A percentile compares a stretch with the other conserved stretches of the same genome.
phyloP scores from a whole-genome alignment of 768 basidiomycete species.

The Holtermannia corniformis region DNA sequence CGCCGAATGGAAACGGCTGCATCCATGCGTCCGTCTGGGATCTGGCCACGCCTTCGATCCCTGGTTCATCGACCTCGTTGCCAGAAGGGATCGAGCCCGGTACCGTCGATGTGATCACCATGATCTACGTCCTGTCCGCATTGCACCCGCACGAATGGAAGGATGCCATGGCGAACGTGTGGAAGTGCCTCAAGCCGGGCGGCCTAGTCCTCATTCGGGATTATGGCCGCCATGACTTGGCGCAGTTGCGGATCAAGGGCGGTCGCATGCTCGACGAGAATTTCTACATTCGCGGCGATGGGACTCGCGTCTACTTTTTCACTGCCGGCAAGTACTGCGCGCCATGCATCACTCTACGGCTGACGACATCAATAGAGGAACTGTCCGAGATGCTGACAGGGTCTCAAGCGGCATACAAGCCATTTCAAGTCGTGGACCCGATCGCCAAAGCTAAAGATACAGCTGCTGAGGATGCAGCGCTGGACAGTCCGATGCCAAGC shows the following conservation, averaged over 20 bases:
- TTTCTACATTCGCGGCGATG: slow-evolving; percentile 93
- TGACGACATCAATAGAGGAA: slow-evolving; percentile 51
- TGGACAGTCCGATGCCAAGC: slow-evolving; percentile 2
- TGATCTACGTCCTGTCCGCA: slow-evolving; percentile 89
- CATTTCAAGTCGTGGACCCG: slow-evolving; percentile 1
- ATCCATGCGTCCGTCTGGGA: slow-evolving; percentile 86
- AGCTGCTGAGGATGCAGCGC: neutral
- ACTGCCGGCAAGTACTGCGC: slow-evolving; percentile 56
- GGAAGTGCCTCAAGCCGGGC: slow-evolving; percentile 84
- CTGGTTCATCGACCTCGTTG: slow-evolving; percentile 39
- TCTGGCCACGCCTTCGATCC: slow-evolving; percentile 50
- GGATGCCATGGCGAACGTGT: slow-evolving; percentile 68
- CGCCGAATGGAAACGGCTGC: slow-evolving; percentile 53
- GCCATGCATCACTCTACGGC: slow-evolving; percentile 9
- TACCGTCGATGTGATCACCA: slow-evolving; percentile 77
- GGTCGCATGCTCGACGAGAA: slow-evolving; percentile 83
- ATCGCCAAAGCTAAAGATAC: slow-evolving; percentile 2
- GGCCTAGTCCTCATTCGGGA: slow-evolving; percentile 80
- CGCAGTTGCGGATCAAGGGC: slow-evolving; percentile 84
- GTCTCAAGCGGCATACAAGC: slow-evolving; percentile 10
- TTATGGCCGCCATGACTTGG: slow-evolving; percentile 89
- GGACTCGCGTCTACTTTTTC: slow-evolving; percentile 96
- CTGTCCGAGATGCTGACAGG: slow-evolving; percentile 73
- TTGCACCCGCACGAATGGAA: slow-evolving; percentile 89
- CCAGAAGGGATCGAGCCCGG: slow-evolving; percentile 57